phyloP scores from a whole-genome alignment of 805 yeast species.

The Torulaspora microellipsoides region DNA sequence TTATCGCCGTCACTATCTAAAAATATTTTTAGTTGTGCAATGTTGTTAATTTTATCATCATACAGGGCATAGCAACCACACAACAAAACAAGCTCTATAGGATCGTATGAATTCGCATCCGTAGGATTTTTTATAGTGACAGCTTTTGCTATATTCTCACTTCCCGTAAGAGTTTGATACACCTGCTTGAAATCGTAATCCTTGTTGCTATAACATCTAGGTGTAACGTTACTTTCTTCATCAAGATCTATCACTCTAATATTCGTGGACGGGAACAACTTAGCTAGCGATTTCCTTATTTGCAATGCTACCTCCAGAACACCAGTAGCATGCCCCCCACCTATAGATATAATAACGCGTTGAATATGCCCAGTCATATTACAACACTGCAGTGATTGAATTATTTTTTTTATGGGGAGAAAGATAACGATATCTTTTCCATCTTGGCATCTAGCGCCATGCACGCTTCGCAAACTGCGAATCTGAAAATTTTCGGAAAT shows the following conservation, averaged over 20 bases:
- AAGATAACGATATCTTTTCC: too few species aligned
- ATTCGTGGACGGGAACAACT: constrained; percentile 23
- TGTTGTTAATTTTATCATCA: constrained; percentile 48
- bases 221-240: constrained; percentile 11
- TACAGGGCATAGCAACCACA: constrained; percentile 80
- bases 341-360: constrained; percentile 23
- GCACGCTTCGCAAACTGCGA: too few species aligned
- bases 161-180: constrained; percentile 16
- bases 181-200: constrained; percentile 36
- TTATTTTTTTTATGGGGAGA: too few species aligned
- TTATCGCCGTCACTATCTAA: constrained; percentile 84
- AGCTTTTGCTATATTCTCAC: constrained; percentile 12
- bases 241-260: constrained; percentile 43
- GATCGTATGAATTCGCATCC: constrained; percentile 15
- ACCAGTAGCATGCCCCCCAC: constrained; percentile 34
- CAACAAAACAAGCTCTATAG: constrained; percentile 42
- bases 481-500: too few species aligned
- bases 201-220: constrained; percentile 17
- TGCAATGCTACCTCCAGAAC: constrained; percentile 33
- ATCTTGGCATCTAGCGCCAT: too few species aligned
- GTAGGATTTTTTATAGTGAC: constrained; percentile 15
- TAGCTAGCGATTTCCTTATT: constrained; percentile 34
- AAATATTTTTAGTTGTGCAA: constrained; percentile 65
- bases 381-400: too few species aligned
- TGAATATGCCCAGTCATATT: constrained; percentile 10